Conservation (phyloP, 2,329 filamentous ascomycete genomes). For the Lasiodiplodia sp. region DNA sequence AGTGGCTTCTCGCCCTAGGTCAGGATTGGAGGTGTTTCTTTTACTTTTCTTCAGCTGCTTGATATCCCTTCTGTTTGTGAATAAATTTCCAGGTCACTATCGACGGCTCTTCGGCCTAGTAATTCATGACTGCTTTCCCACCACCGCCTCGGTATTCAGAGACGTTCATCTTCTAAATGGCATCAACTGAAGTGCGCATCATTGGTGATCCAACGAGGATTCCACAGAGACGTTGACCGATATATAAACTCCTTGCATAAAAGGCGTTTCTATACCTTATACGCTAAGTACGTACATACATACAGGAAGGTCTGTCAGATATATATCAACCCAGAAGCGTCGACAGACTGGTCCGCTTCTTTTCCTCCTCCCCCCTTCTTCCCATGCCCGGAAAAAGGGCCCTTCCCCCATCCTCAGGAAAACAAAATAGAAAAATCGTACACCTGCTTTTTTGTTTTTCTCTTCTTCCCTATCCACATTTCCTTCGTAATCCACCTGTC, state of each 20-base stretch:
- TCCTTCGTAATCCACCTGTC: neutral
- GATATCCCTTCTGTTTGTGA: conserved; percentile 13
- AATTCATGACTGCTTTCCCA: neutral
- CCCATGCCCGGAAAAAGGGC: neutral
- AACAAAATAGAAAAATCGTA: neutral
- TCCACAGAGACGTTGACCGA: neutral
- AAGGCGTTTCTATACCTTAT: neutral
- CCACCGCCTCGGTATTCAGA: neutral
- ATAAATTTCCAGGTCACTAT: neutral
- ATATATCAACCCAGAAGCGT: no score
- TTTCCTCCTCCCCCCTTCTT: no score
- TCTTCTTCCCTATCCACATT: neutral
- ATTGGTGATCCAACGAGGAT: neutral
- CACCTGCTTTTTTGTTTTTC: neutral
- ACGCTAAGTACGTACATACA: neutral
- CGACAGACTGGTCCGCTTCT: no score
- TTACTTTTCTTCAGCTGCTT: neutral
- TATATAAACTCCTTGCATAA: neutral
- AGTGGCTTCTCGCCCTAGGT: neutral
- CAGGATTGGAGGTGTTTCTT: neutral
- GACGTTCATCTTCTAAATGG: neutral
- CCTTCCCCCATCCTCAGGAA: neutral
- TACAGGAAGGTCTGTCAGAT: no score
- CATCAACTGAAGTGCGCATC: neutral
- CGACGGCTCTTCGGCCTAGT: neutral